Evolutionary conservation across 2,329 filamentous ascomycete genomes (phyloP).

Genomic region (Fusarium pseudocircinatum): DNA sequence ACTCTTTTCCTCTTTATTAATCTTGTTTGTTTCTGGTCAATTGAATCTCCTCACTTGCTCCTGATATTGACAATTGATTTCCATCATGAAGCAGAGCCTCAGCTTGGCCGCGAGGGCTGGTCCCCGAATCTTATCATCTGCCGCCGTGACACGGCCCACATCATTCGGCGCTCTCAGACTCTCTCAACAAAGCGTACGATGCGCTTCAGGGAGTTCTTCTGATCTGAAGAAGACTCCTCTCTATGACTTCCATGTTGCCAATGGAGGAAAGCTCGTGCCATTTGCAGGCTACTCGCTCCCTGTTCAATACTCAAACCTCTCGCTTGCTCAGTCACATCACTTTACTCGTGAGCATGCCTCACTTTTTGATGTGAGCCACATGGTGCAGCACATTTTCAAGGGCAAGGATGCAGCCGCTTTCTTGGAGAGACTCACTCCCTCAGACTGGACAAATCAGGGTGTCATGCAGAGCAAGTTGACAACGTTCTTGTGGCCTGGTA

Average conservation of each 20-base stretch:
- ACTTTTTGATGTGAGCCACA: slow-evolving; percentile 95
- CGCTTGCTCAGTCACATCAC: slow-evolving; percentile 84
- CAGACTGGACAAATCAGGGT: slow-evolving; percentile 71
- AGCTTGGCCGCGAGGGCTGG: slow-evolving; percentile 45
- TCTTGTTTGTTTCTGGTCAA: slow-evolving; percentile 18
- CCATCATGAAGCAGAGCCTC: slow-evolving; percentile 48
- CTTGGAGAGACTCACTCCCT: slow-evolving; percentile 85
- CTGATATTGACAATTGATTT: slow-evolving; percentile 35
- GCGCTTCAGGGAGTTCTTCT: slow-evolving; percentile 42
- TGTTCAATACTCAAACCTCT: slow-evolving; percentile 82
- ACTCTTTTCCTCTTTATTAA: slow-evolving; percentile 2
- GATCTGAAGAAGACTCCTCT: slow-evolving; percentile 73
- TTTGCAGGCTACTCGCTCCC: slow-evolving; percentile 96
- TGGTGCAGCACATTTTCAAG: slow-evolving; percentile 89
- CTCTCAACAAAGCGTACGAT: slow-evolving; percentile 40
- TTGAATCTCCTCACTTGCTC: slow-evolving; percentile 19
- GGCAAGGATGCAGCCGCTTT: slow-evolving; percentile 84
- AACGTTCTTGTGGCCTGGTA: slow-evolving; percentile 79
- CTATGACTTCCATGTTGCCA: slow-evolving; percentile 78
- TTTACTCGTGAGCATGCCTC: slow-evolving; percentile 91
- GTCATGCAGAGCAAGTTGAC: slow-evolving; percentile 81
- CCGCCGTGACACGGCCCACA: slow-evolving; percentile 29
- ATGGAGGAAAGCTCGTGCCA: slow-evolving; percentile 94
- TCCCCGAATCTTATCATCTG: slow-evolving; percentile 41
- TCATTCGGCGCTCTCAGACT: slow-evolving; percentile 31